phyloP scores from a whole-genome alignment of 2,329 filamentous ascomycete genomes.

The Didymella lethalis region DNA sequence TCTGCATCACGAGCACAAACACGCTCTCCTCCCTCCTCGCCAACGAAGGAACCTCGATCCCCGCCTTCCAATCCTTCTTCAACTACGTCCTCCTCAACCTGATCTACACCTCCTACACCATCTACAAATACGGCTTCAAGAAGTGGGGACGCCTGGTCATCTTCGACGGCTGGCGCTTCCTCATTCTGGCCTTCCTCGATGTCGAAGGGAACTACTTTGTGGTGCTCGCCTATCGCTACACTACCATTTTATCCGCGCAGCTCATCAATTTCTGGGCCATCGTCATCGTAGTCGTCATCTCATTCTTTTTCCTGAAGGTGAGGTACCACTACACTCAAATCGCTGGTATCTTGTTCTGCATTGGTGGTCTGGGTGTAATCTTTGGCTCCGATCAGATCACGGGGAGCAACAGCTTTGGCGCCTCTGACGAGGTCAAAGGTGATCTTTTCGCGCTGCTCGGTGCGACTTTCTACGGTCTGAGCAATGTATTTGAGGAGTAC shows the following conservation, averaged over 20 bases:
- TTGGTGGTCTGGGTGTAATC: slow-evolving; percentile 87
- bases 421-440: slow-evolving; percentile 80
- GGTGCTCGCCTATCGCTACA: slow-evolving; percentile 87
- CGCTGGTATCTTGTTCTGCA: slow-evolving; percentile 85
- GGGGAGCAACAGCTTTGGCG: slow-evolving; percentile 72
- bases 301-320: slow-evolving; percentile 81
- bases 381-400: slow-evolving; percentile 88
- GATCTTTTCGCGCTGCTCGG: slow-evolving; percentile 91
- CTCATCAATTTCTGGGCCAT: slow-evolving; percentile 99
- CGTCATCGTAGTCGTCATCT: slow-evolving; percentile 85
- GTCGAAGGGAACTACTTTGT: slow-evolving; percentile 98
- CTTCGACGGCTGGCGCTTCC: slow-evolving; percentile 86
- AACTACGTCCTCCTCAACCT: slow-evolving; percentile 86
- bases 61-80: slow-evolving; percentile 94
- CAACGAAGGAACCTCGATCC: slow-evolving; percentile 75
- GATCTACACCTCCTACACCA: slow-evolving; percentile 80
- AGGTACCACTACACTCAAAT: slow-evolving; percentile 91
- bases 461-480: slow-evolving; percentile 88
- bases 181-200: slow-evolving; percentile 91
- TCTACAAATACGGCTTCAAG: slow-evolving; percentile 80
- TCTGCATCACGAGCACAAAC: slow-evolving; percentile 92
- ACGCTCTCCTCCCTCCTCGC: slow-evolving; percentile 84
- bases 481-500: slow-evolving; percentile 94
- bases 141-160: slow-evolving; percentile 70
- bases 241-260: slow-evolving; percentile 90